Evolutionary conservation across 75 land plant genomes (phyloP), one percentile per base, ranked within the genome.

Genomic region (Cupressus sempervirens): DNA sequence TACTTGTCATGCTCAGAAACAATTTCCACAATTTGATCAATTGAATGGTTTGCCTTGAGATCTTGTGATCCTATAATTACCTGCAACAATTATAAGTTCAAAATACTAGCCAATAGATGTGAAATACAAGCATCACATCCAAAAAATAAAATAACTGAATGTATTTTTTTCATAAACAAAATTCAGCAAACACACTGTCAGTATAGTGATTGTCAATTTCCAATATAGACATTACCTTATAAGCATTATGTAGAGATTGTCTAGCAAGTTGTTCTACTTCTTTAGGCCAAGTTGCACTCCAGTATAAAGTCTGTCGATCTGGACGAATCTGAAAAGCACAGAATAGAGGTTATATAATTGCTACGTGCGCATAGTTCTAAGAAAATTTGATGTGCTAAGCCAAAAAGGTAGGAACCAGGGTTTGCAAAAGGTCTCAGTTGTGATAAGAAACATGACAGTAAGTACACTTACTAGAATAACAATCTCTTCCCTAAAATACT

Each of bases 231-330:
- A 76, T 85, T 77, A 98, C 99, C 93, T 97, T 97, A 88, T 96
- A 98, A 29, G 99, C 94, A 83, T 96, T 93, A 80, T 92, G 88
- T 11, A 98, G 92, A 72, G 91, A 96, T 53, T 96, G 93, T 72
- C 92, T 90, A 16, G 98, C 96, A 45, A 98, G 93, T 38, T 86
- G 93, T 84, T 98, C 99, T 75, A 98, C 99, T 87, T 98, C 99
- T 90, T 98, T 98, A 0, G 99, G 99, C 99, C 99, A 98, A n/a
- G 99, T 98, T 10, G 99, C 99, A 93, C 99, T 98, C 99, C 99
- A 98, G 74, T 94, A 96, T 3, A 98, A 89, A 72, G 99, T 98
- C 89, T 98, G 99, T 70, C 99, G 95, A 86, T 98, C 99, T 65
- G 99, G 99, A 4, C 99, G 96, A 82, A 98, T 98, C 99, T 98